Percentiles rank a stretch among this genome's conserved stretches.
phyloP scores from a whole-genome alignment of 1,284 basidiomycete genomes.

The Paramarasmius palmivorus region DNA sequence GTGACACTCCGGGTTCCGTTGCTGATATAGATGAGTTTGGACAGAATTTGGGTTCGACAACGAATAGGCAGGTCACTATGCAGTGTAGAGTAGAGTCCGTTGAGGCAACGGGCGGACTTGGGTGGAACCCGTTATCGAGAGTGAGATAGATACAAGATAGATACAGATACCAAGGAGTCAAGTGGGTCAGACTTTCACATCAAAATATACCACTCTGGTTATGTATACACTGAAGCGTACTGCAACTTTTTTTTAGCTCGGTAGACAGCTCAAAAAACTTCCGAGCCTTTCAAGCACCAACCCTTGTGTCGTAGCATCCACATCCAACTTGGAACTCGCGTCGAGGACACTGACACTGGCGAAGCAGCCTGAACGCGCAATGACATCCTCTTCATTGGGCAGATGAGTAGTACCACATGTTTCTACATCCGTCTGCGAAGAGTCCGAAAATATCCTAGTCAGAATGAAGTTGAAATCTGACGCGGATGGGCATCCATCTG shows the following conservation, averaged over 20 bases:
- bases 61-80: too few relatives aligned
- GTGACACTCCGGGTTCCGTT: too few relatives aligned
- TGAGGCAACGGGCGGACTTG: too few relatives aligned
- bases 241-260: neutral
- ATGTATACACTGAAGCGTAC: too few relatives aligned
- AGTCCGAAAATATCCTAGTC: conserved; percentile 37
- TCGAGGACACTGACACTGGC: conserved; percentile 48
- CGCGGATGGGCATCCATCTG: conserved; percentile 35
- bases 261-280: conserved; percentile 29
- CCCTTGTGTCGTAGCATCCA: conserved; percentile 37
- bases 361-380: conserved; percentile 38
- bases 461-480: conserved; percentile 44
- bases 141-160: too few relatives aligned
- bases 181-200: too few relatives aligned
- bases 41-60: too few relatives aligned
- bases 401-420: conserved; percentile 42
- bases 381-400: conserved; percentile 40
- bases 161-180: too few relatives aligned
- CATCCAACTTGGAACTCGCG: conserved; percentile 44
- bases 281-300: conserved; percentile 36
- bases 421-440: conserved; percentile 36
- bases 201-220: too few relatives aligned
- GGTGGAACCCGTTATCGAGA: too few relatives aligned
- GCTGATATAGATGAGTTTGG: too few relatives aligned
- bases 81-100: too few relatives aligned